Evolutionary conservation across 306 rosid genomes (phyloP).

Genomic region (Boehmeria nivea): DNA sequence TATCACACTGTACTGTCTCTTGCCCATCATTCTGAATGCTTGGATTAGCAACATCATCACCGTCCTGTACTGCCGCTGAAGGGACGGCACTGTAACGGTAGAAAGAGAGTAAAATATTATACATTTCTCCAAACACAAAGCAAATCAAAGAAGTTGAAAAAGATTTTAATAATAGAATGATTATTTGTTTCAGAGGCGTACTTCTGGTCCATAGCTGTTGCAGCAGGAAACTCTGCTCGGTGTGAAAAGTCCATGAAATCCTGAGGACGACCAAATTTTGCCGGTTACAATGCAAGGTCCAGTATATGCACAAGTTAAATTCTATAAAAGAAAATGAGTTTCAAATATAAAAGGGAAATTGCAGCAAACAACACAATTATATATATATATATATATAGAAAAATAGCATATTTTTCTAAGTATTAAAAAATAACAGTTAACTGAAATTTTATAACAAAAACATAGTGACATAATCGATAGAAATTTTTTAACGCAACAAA

Average conservation of each 20-base stretch:
- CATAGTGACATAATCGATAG: too few relatives aligned
- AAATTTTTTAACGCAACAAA: too few relatives aligned
- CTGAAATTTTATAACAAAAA: too few relatives aligned
- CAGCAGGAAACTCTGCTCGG: conserved; percentile 24
- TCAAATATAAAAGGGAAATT: background rate
- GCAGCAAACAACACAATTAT: too few relatives aligned
- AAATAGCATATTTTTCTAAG: too few relatives aligned
- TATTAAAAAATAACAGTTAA: too few relatives aligned
- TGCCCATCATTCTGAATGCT: conserved; percentile 22
- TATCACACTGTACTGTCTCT: conserved; percentile 1
- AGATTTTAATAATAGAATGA: too few relatives aligned
- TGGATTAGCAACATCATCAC: conserved; percentile 23
- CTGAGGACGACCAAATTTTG: too few relatives aligned
- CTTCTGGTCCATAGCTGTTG: conserved; percentile 41
- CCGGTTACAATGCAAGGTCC: background rate
- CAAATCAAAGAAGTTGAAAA: background rate
- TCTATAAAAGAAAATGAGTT: background rate
- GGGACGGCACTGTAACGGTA: conserved; percentile 34
- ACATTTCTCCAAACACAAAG: conserved; percentile 4
- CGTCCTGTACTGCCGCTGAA: conserved; percentile 19
- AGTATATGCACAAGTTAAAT: background rate
- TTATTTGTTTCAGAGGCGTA: conserved; percentile 22
- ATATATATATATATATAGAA: too few relatives aligned
- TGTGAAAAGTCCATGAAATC: conserved; percentile 34
- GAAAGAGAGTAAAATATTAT: conserved; percentile 11